Evolutionary conservation across 2,329 filamentous ascomycete genomes (phyloP).

Genomic region (Huntiella savannae): DNA sequence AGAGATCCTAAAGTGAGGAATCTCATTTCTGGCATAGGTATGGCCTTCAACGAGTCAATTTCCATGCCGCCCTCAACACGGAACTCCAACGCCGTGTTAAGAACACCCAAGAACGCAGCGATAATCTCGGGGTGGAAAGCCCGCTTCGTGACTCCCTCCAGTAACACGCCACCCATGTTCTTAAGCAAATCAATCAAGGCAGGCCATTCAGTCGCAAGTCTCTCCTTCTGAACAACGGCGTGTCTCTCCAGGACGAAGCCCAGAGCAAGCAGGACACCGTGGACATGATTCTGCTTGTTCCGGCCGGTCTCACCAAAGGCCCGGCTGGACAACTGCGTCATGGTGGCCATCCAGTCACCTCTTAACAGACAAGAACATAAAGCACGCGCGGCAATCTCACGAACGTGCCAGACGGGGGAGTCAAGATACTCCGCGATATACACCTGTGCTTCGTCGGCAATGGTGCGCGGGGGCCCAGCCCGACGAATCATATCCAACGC

Average conservation of each 20-base stretch:
- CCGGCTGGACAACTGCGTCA: slow-evolving; percentile 17
- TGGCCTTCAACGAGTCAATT: neutral
- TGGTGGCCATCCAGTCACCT: slow-evolving; percentile 25
- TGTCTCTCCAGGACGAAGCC: slow-evolving; percentile 38
- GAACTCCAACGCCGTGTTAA: slow-evolving; percentile 9
- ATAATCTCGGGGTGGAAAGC: slow-evolving; percentile 17
- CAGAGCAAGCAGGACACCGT: slow-evolving; percentile 37
- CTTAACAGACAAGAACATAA: slow-evolving; percentile 42
- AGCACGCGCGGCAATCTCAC: slow-evolving; percentile 62
- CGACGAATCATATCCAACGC: slow-evolving; percentile 65
- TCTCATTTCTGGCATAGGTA: slow-evolving; percentile 4
- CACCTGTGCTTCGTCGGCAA: slow-evolving; percentile 33
- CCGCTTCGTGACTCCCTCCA: slow-evolving; percentile 9
- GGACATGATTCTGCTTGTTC: slow-evolving; percentile 31
- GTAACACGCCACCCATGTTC: slow-evolving; percentile 4
- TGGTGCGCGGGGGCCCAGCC: slow-evolving; percentile 42
- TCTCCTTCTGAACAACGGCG: slow-evolving; percentile 25
- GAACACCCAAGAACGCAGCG: neutral
- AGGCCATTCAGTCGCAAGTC: slow-evolving; percentile 15
- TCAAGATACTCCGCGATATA: slow-evolving; percentile 43
- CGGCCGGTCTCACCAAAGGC: slow-evolving; percentile 15
- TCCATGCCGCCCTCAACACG: neutral
- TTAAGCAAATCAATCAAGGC: slow-evolving; percentile 3
- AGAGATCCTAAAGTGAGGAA: slow-evolving; percentile 4
- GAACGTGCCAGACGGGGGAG: slow-evolving; percentile 59